Evolutionary conservation across 202 grass and related monocot species (phyloP).

Genomic region (Tripidium arundinaceum): DNA sequence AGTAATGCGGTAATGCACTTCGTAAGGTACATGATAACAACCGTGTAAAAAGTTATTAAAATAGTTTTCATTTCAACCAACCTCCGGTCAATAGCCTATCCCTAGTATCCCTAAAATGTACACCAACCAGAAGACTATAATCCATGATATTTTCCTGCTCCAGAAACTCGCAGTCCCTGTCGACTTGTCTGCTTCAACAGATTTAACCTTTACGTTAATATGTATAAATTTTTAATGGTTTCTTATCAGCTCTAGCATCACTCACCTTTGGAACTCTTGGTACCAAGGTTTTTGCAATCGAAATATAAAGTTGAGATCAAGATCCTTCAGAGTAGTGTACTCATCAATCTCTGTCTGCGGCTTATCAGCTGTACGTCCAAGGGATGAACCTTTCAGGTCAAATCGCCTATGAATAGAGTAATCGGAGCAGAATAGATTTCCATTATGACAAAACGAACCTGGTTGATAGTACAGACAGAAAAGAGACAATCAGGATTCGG

Average conservation of each 20-base stretch:
- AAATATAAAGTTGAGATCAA: conserved; percentile 95
- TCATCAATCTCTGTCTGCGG: conserved; percentile 82
- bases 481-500: conserved; percentile 8
- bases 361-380: conserved; percentile 85
- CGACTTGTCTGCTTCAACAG: conserved; percentile 54
- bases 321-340: conserved; percentile 83
- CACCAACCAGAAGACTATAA: conserved; percentile 75
- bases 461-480: conserved; percentile 16
- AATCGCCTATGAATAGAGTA: conserved; percentile 79
- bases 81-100: conserved; percentile 47
- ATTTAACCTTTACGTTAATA: conserved; percentile 16
- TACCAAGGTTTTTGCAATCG: conserved; percentile 73
- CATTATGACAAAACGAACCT: conserved; percentile 99
- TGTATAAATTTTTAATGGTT: background rate
- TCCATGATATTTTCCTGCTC: conserved; percentile 87
- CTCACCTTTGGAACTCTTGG: conserved; percentile 73
- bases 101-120: conserved; percentile 71
- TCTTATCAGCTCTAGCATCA: conserved; percentile 5
- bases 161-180: conserved; percentile 66
- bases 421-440: conserved; percentile 82
- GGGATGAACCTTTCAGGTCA: conserved; percentile 90
- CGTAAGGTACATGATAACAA: conserved; percentile 16
- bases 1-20: conserved; percentile 29
- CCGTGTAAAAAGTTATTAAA: conserved; percentile 8
- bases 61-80: conserved; percentile 28